Conservation (phyloP, 257 asterid species). For the Rhazya stricta region DNA sequence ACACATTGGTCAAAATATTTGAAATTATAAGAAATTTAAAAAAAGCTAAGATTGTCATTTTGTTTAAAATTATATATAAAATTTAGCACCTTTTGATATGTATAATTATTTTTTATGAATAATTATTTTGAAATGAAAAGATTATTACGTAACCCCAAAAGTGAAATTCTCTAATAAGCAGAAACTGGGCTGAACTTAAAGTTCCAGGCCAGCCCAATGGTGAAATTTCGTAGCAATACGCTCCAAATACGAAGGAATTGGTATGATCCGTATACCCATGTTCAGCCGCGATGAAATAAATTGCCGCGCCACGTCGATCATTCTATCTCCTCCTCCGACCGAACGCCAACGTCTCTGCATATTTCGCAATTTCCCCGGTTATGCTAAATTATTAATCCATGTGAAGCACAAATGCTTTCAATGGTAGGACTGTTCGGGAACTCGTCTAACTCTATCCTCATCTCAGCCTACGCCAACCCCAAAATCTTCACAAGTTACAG, state of each 20-base stretch:
- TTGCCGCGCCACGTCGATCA: constrained; percentile 3
- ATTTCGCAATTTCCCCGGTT: background rate
- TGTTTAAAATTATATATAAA: too few relatives aligned
- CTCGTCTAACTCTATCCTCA: background rate
- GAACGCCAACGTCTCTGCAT: background rate
- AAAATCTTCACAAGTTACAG: background rate
- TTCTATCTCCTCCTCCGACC: background rate
- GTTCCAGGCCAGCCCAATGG: too few relatives aligned
- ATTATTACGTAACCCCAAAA: too few relatives aligned
- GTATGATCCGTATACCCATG: background rate
- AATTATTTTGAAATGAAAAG: too few relatives aligned
- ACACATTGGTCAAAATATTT: too few relatives aligned
- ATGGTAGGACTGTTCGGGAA: constrained; percentile 6
- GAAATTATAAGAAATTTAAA: too few relatives aligned
- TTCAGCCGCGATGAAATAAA: background rate
- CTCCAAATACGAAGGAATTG: background rate
- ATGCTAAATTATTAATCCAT: background rate
- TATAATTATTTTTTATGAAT: too few relatives aligned
- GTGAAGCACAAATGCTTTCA: constrained; percentile 6
- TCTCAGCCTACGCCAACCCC: background rate
- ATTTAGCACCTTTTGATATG: too few relatives aligned
- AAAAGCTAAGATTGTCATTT: too few relatives aligned
- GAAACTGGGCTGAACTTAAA: too few relatives aligned
- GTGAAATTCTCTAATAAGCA: too few relatives aligned
- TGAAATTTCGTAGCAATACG: too few relatives aligned